Evolutionary conservation across 1,284 basidiomycete species (phyloP).

Genomic region (Trichosporon sp.): DNA sequence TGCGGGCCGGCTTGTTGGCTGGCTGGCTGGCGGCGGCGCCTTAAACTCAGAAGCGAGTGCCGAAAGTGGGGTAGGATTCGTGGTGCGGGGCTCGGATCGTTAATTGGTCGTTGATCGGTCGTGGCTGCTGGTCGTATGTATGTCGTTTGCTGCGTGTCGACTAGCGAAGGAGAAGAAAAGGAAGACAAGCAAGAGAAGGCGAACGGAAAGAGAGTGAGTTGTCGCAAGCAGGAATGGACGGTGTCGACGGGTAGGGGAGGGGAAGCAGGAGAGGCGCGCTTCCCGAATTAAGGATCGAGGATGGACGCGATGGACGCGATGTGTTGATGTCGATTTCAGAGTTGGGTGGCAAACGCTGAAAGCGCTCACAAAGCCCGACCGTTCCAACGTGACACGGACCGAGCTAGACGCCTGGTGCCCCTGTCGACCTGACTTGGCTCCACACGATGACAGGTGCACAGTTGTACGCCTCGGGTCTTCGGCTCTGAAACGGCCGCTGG

Average conservation of each 20-base stretch:
- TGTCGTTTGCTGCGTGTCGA: neutral
- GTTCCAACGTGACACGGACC: neutral
- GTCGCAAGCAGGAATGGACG: neutral
- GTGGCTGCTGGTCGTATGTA: neutral
- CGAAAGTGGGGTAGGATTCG: neutral
- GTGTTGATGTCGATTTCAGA: neutral
- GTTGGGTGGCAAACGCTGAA: neutral
- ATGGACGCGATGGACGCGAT: constrained; percentile 2
- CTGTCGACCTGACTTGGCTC: too few species aligned
- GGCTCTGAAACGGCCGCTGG: neutral
- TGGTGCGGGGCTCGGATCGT: neutral
- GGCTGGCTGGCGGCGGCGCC: neutral
- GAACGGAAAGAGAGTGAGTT: neutral
- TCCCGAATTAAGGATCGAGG: neutral
- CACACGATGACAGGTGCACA: neutral
- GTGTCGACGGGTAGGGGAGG: neutral
- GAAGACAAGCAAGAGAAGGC: neutral
- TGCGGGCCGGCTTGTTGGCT: too few species aligned
- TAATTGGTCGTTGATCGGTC: neutral
- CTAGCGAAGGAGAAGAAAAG: neutral
- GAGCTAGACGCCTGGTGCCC: neutral
- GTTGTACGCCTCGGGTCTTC: neutral
- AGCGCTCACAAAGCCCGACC: neutral
- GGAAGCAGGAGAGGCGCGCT: neutral
- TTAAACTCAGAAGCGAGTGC: constrained; percentile 3